Evolutionary conservation across 2,329 filamentous ascomycete species (phyloP).

Genomic region (Fusarium foetens): DNA sequence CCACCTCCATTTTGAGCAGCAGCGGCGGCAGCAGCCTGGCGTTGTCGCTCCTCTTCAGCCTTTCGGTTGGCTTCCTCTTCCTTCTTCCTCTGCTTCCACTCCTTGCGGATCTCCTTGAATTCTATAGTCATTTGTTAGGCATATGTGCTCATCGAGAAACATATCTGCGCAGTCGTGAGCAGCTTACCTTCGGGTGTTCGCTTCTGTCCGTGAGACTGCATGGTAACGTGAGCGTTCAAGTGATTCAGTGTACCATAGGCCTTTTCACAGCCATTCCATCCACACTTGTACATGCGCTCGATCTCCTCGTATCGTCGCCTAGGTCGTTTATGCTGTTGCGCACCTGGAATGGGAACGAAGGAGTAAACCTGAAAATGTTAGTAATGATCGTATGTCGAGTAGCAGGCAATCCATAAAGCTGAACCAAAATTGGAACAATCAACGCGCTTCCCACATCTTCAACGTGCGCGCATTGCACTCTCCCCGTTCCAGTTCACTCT

Average conservation of each 20-base stretch:
- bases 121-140: slow-evolving; percentile 66
- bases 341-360: slow-evolving; percentile 95
- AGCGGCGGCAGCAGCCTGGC: slow-evolving; percentile 61
- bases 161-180: too few species aligned
- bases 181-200: slow-evolving; percentile 93
- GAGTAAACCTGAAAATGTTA: slow-evolving; percentile 80
- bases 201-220: slow-evolving; percentile 96
- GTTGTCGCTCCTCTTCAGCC: slow-evolving; percentile 83
- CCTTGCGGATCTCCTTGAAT: slow-evolving; percentile 98
- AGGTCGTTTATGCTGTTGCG: slow-evolving; percentile 96
- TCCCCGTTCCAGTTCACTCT: slow-evolving; percentile 14
- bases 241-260: slow-evolving; percentile 98
- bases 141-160: not conserved
- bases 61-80: slow-evolving; percentile 75
- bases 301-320: slow-evolving; percentile 96
- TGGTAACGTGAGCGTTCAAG: slow-evolving; percentile 96
- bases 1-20: slow-evolving; percentile 61
- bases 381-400: not conserved
- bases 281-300: slow-evolving; percentile 99
- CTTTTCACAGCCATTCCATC: slow-evolving; percentile 98
- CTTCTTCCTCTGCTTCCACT: slow-evolving; percentile 99
- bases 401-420: not conserved
- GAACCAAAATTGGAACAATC: not conserved
- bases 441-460: not conserved
- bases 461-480: not conserved